Evolutionary conservation across 495 filamentous ascomycete species (phyloP), one percentile per base, ranked within the genome.

Genomic region (Penicillium mononematosum): DNA sequence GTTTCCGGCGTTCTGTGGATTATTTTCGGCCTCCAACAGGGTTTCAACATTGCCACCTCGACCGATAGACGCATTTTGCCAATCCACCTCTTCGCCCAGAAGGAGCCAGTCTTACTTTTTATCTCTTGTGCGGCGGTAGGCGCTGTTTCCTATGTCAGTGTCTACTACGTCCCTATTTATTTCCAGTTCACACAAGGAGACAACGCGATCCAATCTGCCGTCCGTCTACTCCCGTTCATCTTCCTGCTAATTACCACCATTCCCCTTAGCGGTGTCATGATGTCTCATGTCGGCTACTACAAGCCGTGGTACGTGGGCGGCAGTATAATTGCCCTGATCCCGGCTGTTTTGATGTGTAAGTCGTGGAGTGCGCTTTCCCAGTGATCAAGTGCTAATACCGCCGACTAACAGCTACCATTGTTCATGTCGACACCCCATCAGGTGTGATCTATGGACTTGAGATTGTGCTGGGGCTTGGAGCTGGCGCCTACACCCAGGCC

Each of bases 121-220:
- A 36, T 63, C 12, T 54, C 65, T 24, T 75, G 68, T 10, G 63
- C 75, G 0, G 68, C 70, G 2, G 73, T 38, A 12, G 41, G 45
- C 7, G 27, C 41, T 12, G 34, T 50, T 0, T 56, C 70, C 32
- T 79, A 74, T 43, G 47, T 78, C n/a, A 52, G 70, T 0, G 67
- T 83, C 25, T 83, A 83, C 61, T 83, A 81, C 50, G 65, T 82
- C 19, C 78, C 78, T 11, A 59, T 83, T 12, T 78, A 71, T 59
- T 80, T 82, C 52, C 67, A 76, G 36, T 82, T 81, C 55, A 64
- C 69, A 5, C 60, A 58, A 17, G 76, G 73, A 9, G 69, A 76
- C 24, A 55, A 48, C 10, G 68, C 73, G 1, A 62, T 79, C 7
- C 42, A 70, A 20, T 66, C 75, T 1, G 79, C 75, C 0, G 68